Conservation (phyloP, 169 alveolate species). For the Eimeria maxima region DNA sequence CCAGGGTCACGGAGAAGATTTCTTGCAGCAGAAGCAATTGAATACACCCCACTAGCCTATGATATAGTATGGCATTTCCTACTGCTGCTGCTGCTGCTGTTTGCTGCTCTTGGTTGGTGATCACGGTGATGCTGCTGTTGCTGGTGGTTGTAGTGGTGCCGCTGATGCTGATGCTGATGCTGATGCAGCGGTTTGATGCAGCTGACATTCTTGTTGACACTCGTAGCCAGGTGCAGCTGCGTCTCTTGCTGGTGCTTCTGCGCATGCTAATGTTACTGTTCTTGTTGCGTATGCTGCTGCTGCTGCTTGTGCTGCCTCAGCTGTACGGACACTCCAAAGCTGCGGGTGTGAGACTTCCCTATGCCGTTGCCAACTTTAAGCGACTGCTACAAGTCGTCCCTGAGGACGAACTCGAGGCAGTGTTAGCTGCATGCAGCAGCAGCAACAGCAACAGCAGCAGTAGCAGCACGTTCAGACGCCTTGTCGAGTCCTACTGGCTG, state of each 20-base stretch:
- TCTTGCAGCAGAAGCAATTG: slow-evolving; percentile 11
- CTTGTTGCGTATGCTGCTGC: too few relatives aligned
- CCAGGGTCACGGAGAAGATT: neutral
- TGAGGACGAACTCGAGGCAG: slow-evolving; percentile 25
- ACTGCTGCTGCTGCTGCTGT: too few relatives aligned
- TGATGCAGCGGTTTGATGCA: neutral
- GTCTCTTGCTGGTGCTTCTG: neutral
- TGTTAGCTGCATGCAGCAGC: slow-evolving; percentile 24
- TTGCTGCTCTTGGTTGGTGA: too few relatives aligned
- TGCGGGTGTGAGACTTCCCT: slow-evolving; percentile 16
- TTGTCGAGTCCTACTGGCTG: slow-evolving; percentile 38
- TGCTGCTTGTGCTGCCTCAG: too few relatives aligned
- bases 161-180: neutral
- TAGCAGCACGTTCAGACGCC: neutral
- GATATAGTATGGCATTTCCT: slow-evolving; percentile 9
- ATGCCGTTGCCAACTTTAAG: slow-evolving; percentile 1
- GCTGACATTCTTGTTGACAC: neutral
- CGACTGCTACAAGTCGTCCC: slow-evolving; percentile 53
- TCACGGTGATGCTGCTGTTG: neutral
- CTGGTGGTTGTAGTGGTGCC: neutral
- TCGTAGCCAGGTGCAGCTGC: neutral
- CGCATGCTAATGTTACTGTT: neutral
- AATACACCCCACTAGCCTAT: slow-evolving; percentile 6
- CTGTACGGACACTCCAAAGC: neutral
- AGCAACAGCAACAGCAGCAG: slow-evolving; percentile 49